Evolutionary conservation across 768 basidiomycete genomes (phyloP).

Genomic region (Lyophyllum atratum): DNA sequence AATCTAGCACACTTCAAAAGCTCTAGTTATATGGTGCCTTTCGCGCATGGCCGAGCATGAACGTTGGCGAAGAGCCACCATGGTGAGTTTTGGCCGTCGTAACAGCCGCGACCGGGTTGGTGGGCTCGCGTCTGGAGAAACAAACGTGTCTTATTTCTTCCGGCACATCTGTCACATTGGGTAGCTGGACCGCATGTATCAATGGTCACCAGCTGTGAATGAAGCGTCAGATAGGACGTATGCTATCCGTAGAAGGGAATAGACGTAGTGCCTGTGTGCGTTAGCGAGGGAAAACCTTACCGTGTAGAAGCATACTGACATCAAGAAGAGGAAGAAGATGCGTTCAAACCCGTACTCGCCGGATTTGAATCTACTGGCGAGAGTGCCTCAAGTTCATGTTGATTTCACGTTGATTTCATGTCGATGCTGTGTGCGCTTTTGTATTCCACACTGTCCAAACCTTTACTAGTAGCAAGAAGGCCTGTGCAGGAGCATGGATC

Average conservation of each 20-base stretch:
- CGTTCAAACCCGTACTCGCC: not conserved
- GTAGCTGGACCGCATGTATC: too few species aligned
- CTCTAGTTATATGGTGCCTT: not conserved
- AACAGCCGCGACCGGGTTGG: not conserved
- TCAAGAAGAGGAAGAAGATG: not conserved
- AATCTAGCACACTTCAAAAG: not conserved
- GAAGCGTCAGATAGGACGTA: too few species aligned
- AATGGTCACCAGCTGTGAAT: too few species aligned
- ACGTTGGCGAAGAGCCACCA: not conserved
- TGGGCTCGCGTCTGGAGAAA: not conserved
- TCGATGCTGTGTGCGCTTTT: too few species aligned
- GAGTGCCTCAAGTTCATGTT: too few species aligned
- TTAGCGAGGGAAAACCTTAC: not conserved
- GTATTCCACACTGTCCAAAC: too few species aligned
- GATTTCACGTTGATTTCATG: too few species aligned
- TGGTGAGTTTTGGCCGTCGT: not conserved
- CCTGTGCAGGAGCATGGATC: too few species aligned
- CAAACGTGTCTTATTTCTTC: not conserved
- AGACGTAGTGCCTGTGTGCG: not conserved
- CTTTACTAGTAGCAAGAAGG: too few species aligned
- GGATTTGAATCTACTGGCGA: not conserved
- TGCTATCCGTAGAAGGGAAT: not conserved
- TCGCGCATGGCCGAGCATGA: not conserved
- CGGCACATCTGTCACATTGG: not conserved
- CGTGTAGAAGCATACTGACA: not conserved